Evolutionary conservation across 768 basidiomycete species (phyloP), one percentile per base, ranked within the genome.

Genomic region (Agaricus blazei): DNA sequence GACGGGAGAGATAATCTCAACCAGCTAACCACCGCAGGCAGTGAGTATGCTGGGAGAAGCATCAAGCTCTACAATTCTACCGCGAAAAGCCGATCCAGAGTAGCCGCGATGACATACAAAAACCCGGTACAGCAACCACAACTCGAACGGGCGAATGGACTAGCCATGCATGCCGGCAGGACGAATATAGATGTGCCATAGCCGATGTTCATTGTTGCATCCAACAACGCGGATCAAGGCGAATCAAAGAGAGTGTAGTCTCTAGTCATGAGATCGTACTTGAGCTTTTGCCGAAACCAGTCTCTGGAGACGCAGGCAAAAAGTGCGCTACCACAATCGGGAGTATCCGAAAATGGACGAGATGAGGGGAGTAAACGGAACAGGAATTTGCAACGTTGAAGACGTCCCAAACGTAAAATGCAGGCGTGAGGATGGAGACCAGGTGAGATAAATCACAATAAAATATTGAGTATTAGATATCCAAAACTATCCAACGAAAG

Each of bases 401-500:
- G 61, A 58, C 68, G 59, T 62, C 63, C 48, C 60, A 60, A 64
- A 60, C 67, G 62, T 57, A 62, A 34, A 48, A 54, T 61, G 60
- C 58, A 59, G 64, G 52, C 54, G 55, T 52, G 48, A 58, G 56
- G 41, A 38, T 45, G 37, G 58, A 68, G 68, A 70, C 72, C 71
- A 68, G 65, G 69, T 48, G 54, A 43, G 41, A 56, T 56, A 56
- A 56, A 50, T 56, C 54, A 50, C 48, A 24, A 75, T 70, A 73
- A 75, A 72, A 73, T 75, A 74, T 52, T 57, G 59, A 60, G 53
- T 40, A 60, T 56, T 54, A 46, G 40, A 56, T 31, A 34, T 55
- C 64, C 65, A 67, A 68, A 62, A 67, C 64, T 68, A 67, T 63
- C 60, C 65, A 47, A 59, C 48, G 52, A 51, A 48, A 55, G 57